Conservation (phyloP, 768 basidiomycete genomes). For the Plicaturopsis crispa region DNA sequence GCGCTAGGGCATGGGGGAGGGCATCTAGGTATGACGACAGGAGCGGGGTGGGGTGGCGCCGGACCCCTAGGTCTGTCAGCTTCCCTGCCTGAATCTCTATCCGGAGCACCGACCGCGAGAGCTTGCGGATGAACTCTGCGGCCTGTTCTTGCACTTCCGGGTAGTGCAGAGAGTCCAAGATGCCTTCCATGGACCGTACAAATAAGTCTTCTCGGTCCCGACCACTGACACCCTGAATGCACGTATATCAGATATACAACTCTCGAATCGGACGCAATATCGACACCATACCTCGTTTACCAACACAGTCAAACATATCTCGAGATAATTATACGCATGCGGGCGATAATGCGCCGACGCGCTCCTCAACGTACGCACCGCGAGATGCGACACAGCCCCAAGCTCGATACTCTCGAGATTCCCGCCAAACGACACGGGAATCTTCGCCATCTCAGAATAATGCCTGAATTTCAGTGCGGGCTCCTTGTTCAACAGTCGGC, state of each 20-base stretch:
- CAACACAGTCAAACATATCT: constrained; percentile 61
- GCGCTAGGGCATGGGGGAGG: constrained; percentile 67
- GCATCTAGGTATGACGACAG: constrained; percentile 75
- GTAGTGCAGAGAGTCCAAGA: constrained; percentile 70
- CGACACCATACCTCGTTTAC: constrained; percentile 64
- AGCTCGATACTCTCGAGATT: constrained; percentile 58
- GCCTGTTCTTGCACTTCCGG: constrained; percentile 66
- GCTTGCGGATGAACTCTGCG: constrained; percentile 57
- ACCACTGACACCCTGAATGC: constrained; percentile 25
- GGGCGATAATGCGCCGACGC: constrained; percentile 39
- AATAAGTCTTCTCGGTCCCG: constrained; percentile 75
- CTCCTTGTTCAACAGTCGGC: constrained; percentile 77
- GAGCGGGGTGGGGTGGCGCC: constrained; percentile 49
- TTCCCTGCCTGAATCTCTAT: constrained; percentile 61
- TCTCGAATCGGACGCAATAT: neutral
- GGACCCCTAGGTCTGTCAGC: constrained; percentile 41
- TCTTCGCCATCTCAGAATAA: constrained; percentile 61
- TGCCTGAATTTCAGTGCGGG: constrained; percentile 66
- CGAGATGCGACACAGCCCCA: constrained; percentile 55
- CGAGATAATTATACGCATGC: constrained; percentile 63
- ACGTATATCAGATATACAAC: constrained; percentile 1
- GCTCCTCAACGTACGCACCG: constrained; percentile 53
- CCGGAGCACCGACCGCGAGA: constrained; percentile 67
- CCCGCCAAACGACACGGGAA: constrained; percentile 70
- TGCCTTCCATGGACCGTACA: constrained; percentile 57